Percentiles rank a stretch among this genome's conserved stretches.
Conservation (phyloP, 2,329 filamentous ascomycete species). For the Calonectria montana region DNA sequence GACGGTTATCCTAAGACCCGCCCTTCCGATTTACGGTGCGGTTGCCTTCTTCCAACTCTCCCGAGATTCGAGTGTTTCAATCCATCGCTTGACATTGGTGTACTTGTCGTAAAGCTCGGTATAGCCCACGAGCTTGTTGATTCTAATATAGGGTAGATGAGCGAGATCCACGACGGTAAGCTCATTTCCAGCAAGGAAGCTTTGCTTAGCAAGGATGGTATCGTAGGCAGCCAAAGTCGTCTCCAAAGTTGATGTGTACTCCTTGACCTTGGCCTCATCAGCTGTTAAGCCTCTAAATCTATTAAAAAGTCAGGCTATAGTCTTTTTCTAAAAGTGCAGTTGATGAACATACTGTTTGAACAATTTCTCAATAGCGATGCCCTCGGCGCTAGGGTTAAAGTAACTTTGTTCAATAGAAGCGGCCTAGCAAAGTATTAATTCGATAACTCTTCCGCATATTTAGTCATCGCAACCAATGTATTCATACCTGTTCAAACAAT, state of each 20-base stretch:
- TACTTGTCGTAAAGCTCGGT: constrained; percentile 1
- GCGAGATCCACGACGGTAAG: background rate
- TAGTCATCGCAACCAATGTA: too few relatives aligned
- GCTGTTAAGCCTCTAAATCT: background rate
- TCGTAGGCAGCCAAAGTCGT: background rate
- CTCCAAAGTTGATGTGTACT: background rate
- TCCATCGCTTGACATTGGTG: constrained; percentile 6
- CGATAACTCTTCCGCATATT: background rate
- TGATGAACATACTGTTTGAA: background rate
- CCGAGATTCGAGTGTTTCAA: background rate
- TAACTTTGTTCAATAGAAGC: constrained; percentile 9
- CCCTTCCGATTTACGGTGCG: background rate
- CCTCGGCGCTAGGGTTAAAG: background rate
- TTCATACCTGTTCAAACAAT: constrained; percentile 6
- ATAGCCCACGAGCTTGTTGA: background rate
- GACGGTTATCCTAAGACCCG: too few relatives aligned
- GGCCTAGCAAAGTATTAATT: background rate
- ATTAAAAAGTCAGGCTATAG: background rate
- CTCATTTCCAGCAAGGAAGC: background rate
- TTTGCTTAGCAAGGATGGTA: constrained; percentile 14
- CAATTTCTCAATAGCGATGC: background rate
- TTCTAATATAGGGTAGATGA: constrained; percentile 1
- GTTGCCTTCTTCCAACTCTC: constrained; percentile 12
- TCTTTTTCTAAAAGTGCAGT: background rate
- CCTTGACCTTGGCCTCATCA: constrained; percentile 1